Percentiles rank a stretch among this genome's conserved stretches.
Conservation (phyloP, 108 stramenopile species). For the Aurantiochytrium sp. region DNA sequence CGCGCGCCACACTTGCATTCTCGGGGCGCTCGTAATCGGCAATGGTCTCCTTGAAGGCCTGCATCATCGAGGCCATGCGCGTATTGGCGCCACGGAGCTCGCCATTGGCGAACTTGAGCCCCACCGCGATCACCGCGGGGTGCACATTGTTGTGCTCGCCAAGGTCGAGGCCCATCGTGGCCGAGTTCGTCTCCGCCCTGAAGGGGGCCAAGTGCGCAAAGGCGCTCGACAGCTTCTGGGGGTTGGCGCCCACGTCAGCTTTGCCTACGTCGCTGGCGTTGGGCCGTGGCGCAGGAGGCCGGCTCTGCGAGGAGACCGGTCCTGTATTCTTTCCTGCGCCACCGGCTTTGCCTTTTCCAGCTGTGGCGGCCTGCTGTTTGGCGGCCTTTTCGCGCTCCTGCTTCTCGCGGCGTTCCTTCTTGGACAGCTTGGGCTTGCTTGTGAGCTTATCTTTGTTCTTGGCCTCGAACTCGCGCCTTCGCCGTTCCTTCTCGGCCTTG, state of each 20-base stretch:
- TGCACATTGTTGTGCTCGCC: constrained; percentile 48
- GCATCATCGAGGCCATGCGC: constrained; percentile 79
- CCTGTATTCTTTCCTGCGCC: no score
- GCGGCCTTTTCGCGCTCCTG: constrained; percentile 86
- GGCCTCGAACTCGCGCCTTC: background rate
- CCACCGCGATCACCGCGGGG: constrained; percentile 70
- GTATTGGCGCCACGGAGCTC: constrained; percentile 74
- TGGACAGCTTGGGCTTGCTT: constrained; percentile 67
- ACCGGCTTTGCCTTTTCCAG: background rate
- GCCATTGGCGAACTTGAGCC: constrained; percentile 68
- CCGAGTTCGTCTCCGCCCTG: constrained; percentile 14
- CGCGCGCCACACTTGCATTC: constrained; percentile 55
- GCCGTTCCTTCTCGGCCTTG: constrained; percentile 12
- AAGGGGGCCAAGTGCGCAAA: background rate
- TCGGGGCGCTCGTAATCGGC: constrained; percentile 23
- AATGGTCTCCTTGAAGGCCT: constrained; percentile 57
- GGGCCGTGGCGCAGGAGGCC: no score
- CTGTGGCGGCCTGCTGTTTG: constrained; percentile 34
- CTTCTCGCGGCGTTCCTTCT: constrained; percentile 81
- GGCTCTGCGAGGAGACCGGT: no score
- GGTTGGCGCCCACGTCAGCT: no score
- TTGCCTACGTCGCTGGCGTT: no score
- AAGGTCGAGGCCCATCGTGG: background rate
- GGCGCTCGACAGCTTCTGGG: background rate
- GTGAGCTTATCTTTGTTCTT: constrained; percentile 1